Evolutionary conservation across 352 stramenopile species (phyloP), one percentile per base, ranked within the genome.

Genomic region (Phytophthora macrochlamydospora): DNA sequence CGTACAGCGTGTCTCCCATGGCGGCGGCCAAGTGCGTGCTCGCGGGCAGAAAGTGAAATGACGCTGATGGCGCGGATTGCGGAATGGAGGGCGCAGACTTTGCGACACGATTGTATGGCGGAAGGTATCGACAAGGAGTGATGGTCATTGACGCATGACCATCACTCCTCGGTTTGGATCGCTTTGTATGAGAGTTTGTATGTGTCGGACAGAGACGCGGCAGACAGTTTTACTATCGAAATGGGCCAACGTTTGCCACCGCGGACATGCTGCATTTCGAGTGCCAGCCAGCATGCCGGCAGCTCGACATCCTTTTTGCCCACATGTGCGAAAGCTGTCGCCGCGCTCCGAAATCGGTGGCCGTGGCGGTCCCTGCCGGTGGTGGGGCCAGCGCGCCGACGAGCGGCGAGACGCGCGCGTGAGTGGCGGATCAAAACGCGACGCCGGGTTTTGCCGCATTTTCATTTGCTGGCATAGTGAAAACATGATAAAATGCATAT

Each of bases 1-100:
- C 81, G 74, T 92, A 92, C 50, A 92, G 61, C 57, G 61, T 75
- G 59, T 85, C 75, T 66, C 57, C 59, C 70, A 78, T 78, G 49
- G 29, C 37, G 56, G 40, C 30, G 12, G 51, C 35, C 35, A 1
- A 11, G 35, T 44, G 50, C 11, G 3, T 13, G 7, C n/a, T 33
- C 37, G 11, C 14, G 35, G 7, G 51, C 51, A 37, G 33, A 57
- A 57, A 48, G 33, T 32, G 51, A 38, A 57, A 57, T 57, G 51
- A 37, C 33, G 35, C 9, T 11, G 35, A 11, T 40, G 35, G 35
- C 9, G 6, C 9, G 35, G 35, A 40, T 40, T 40, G 35, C 35
- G 35, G 35, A 40, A 40, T 44, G 9, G 35, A 40, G 35, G 35
- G 35, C 35, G 35, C 35, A 40, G 35, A 40, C 6, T 11, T 40